Base-by-base conservation (phyloP, 352 stramenopile species). In the Sclerospora graminicola region DNA sequence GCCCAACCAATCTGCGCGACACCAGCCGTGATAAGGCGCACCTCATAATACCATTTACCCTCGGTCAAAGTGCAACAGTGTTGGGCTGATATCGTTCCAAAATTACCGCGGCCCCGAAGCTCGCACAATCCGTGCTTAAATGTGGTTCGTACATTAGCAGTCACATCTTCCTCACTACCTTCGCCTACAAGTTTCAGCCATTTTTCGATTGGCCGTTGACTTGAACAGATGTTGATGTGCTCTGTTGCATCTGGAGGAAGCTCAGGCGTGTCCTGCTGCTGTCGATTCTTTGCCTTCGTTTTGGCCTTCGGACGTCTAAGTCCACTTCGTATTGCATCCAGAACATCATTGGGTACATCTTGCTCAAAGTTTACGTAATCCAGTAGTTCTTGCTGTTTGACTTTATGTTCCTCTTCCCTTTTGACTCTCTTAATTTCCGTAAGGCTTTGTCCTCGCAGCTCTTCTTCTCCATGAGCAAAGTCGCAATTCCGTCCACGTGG, bases 1-100 rank as follows among this genome's bases (percentile, higher is more conserved):
- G 85, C 82, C 89, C 88, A 97, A n/a, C 89, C 89, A 39, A 97
- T 54, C 55, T 97, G 89, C 38, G 94, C 85, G 9, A 96, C 66
- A 13, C 85, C 88, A 52, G 76, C 76, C 6, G 84, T 94, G 24
- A 95, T 49, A 8, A 97, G 63, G 19, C 76, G 75, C 11, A 96
- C 88, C 47, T 97, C 88, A 55, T 94, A 96, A 50, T 96, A 95
- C 75, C 76, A 89, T 58, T 84, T 85, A 13, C 81, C 81, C 8
- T 43, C 46, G 5, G 62, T 69, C 42, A 85, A 39, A 1, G 47
- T 43, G 19, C 72, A 79, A 19, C 43, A 67, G 20, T 61, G 49
- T 31, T 47, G 47, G n/a, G 66, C 71, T 4, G 72, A 69, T 2
- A 76, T 78, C 4, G 81, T 90, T 28, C 75, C 77, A 53, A 92